Base-by-base conservation (phyloP, 2,329 filamentous ascomycete species). In the Pyrenochaeta sp. region DNA sequence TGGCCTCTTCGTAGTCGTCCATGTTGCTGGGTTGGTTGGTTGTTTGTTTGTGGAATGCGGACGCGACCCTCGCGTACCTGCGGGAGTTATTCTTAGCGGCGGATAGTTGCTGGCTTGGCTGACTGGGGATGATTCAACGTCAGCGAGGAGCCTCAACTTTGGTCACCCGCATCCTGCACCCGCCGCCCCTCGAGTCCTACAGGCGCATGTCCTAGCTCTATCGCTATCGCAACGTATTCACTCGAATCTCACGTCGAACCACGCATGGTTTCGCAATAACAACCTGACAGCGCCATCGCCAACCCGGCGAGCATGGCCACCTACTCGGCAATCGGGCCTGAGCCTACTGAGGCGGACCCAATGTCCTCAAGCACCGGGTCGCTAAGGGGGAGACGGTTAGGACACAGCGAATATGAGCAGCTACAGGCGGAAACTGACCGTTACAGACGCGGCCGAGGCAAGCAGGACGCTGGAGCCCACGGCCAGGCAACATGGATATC, bases 401-500 rank as follows among this genome's bases (percentile, higher is more conserved):
- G 10, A 5, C 3, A n/a, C 9, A 6, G n/a, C n/a, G 4, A 22
- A 17, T 28, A 10, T 30, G 2, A 14, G 23, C 7, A 8, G 10
- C 28, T 20, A 18, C 11, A 32, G 23, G 23, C 14, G 6, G 15
- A 22, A 31, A 44, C 66, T 71, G 44, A 72, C 52, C 34, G 24
- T 15, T 17, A 47, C 44, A 82, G 85, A 68, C 76, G 80, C 58
- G 77, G 72, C 18, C 75, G 85, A 65, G 82, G 81, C 53, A 85
- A 87, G 61, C 91, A 91, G 74, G 84, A 88, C 71, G 82, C 80
- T 43, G 87, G 87, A 36, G 67, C 74, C 28, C 73, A 72, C 48
- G 92, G 94, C 41, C 83, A 92, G 66, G 94, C 94, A 59, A 88
- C 89, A 59, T 96, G 89, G 84, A 72, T 87, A 40, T 96, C 91